Percentiles rank a stretch among this genome's conserved stretches.
These are phyloP conservation scores for Starmerella scarabaei DNA, from an alignment of 805 yeast species.

Conservation along the genomic window DNA sequence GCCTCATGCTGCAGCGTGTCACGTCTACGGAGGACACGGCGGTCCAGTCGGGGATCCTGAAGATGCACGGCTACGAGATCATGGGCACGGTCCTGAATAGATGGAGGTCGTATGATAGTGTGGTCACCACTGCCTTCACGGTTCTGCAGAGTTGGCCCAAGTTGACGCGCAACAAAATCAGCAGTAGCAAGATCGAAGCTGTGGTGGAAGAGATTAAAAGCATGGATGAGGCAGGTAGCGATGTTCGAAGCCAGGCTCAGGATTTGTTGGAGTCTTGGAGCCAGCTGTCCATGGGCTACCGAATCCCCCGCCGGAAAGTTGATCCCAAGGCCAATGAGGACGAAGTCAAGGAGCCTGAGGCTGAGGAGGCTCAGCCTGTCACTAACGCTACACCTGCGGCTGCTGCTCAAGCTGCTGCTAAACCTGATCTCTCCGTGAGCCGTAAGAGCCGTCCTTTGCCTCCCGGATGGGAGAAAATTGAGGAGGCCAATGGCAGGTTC, in stretches of 20 bases:
- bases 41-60: conserved; percentile 48
- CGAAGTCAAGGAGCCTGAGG: background rate
- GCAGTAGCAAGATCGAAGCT: conserved; percentile 57
- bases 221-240: conserved; percentile 18
- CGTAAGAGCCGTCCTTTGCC: conserved; percentile 32
- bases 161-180: conserved; percentile 65
- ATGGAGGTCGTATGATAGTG: conserved; percentile 30
- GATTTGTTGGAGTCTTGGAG: conserved; percentile 56
- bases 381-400: background rate
- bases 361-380: background rate
- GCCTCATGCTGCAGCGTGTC: conserved; percentile 56
- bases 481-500: conserved; percentile 32
- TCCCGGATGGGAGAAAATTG: conserved; percentile 53
- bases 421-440: background rate
- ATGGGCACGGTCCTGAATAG: conserved; percentile 45
- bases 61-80: conserved; percentile 78
- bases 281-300: conserved; percentile 61
- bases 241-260: conserved; percentile 30
- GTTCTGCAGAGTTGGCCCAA: conserved; percentile 55
- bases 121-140: conserved; percentile 39
- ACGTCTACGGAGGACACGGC: conserved; percentile 38
- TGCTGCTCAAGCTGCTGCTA: background rate
- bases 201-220: conserved; percentile 36
- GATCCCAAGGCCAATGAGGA: conserved; percentile 5
- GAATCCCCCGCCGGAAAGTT: conserved; percentile 54